Percentiles rank a stretch among this genome's conserved stretches.
Conservation (phyloP, 805 yeast species). For the Blastobotrys chiropterorum region DNA sequence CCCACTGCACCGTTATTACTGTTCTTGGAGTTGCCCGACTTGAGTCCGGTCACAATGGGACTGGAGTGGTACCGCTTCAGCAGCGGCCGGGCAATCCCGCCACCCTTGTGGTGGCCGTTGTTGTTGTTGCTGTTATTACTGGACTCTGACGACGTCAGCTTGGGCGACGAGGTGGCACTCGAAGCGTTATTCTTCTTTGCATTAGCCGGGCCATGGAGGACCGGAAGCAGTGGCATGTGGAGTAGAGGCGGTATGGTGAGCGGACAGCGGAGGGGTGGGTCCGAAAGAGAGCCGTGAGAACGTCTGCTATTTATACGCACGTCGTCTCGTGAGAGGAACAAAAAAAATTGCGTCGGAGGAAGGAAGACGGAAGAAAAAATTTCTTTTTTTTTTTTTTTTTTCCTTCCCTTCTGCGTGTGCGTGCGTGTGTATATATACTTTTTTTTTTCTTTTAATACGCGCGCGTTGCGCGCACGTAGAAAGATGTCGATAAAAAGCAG, state of each 20-base stretch:
- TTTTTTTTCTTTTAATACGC: neutral
- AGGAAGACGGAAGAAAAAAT: neutral
- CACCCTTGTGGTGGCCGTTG: neutral
- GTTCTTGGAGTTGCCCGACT: neutral
- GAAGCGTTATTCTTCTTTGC: too few relatives aligned
- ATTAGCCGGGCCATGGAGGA: too few relatives aligned
- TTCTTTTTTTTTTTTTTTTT: too few relatives aligned
- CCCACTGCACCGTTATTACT: too few relatives aligned
- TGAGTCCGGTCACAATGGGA: neutral
- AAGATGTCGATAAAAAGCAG: neutral
- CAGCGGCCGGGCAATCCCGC: conserved; percentile 1
- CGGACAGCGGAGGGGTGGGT: too few relatives aligned
- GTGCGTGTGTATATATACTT: too few relatives aligned
- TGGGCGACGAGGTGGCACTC: neutral
- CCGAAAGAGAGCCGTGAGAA: too few relatives aligned
- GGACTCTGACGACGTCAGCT: neutral
- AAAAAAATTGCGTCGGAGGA: too few relatives aligned
- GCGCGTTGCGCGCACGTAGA: neutral
- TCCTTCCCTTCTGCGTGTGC: neutral
- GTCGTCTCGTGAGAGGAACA: too few relatives aligned
- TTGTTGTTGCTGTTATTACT: neutral
- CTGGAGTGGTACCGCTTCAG: conserved; percentile 3
- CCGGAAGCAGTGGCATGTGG: too few relatives aligned
- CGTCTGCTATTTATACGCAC: too few relatives aligned
- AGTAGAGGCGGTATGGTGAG: too few relatives aligned